Conservation (phyloP, 225 moss, liverwort and hornwort species). For the Pseudoscleropodium purum region DNA sequence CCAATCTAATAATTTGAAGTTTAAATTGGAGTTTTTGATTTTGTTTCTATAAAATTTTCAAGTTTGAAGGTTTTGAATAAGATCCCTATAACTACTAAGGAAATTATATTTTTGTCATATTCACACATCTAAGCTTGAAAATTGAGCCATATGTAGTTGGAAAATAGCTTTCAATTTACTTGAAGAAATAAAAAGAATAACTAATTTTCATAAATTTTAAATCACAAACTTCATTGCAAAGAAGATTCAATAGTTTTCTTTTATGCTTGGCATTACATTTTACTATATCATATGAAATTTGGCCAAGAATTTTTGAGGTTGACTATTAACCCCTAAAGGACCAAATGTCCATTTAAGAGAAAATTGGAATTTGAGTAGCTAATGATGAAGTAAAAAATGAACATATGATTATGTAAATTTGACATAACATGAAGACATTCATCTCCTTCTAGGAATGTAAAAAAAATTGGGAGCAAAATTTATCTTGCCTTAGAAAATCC, state of each 20-base stretch:
- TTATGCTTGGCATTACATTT: background rate
- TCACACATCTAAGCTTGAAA: background rate
- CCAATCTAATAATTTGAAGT: no score
- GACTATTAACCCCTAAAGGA: rapidly evolving
- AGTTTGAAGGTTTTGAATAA: background rate
- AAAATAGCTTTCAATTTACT: background rate
- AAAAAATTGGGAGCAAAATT: rapidly evolving
- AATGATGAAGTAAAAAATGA: background rate
- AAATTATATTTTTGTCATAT: no score
- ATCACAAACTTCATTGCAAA: rapidly evolving
- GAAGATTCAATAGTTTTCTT: background rate
- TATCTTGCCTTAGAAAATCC: no score
- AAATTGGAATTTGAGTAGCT: background rate
- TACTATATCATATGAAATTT: no score
- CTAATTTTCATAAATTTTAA: background rate
- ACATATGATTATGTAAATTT: rapidly evolving
- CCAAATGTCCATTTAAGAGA: background rate
- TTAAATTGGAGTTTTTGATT: no score
- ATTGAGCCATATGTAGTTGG: background rate
- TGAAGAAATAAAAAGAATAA: background rate
- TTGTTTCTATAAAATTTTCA: background rate
- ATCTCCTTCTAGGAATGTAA: background rate
- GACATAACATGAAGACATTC: background rate
- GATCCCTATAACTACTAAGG: rapidly evolving
- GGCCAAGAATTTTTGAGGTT: background rate